Percentiles rank a stretch among this genome's conserved stretches.
phyloP scores from a whole-genome alignment of 805 yeast species.

The Hanseniaspora pseudoguilliermondii region DNA sequence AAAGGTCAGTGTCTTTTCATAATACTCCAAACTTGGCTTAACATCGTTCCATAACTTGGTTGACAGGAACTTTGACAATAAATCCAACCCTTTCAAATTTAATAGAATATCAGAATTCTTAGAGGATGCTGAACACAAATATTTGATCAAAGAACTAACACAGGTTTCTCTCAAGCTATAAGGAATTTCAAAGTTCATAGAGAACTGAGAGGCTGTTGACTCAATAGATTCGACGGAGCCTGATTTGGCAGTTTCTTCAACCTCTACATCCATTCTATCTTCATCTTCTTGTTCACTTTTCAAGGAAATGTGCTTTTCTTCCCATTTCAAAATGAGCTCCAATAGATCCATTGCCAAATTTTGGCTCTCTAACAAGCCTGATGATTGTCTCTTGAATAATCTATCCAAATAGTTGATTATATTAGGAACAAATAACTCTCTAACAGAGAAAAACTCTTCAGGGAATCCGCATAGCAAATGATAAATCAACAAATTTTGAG shows the following conservation, averaged over 20 bases:
- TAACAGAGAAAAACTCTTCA: conserved; percentile 66
- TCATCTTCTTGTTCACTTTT: conserved; percentile 20
- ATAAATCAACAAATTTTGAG: conserved; percentile 75
- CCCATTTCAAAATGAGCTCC: conserved; percentile 79
- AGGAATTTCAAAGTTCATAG: conserved; percentile 35
- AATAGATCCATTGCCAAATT: conserved; percentile 79
- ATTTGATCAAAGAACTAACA: conserved; percentile 74
- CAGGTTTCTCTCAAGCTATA: conserved; percentile 77
- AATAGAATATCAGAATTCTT: conserved; percentile 72
- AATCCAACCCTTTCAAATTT: conserved; percentile 69
- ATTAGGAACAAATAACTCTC: conserved; percentile 81
- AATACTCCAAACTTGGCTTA: conserved; percentile 70
- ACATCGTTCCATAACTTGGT: conserved; percentile 78
- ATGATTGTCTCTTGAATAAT: conserved; percentile 60
- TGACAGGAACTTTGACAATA: conserved; percentile 58
- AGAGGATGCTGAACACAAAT: conserved; percentile 74
- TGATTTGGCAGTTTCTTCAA: conserved; percentile 6
- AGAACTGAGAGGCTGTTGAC: conserved; percentile 34
- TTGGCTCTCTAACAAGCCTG: conserved; percentile 54
- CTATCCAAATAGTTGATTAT: conserved; percentile 89
- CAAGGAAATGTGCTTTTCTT: conserved; percentile 26
- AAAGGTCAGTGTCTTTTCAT: conserved; percentile 73
- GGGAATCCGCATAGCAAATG: conserved; percentile 81
- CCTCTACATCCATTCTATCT: conserved; percentile 22
- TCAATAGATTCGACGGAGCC: conserved; percentile 15